These are phyloP conservation scores for Berberis thunbergii DNA, from an alignment of 164 flowering plant species.

Conservation along the genomic window DNA sequence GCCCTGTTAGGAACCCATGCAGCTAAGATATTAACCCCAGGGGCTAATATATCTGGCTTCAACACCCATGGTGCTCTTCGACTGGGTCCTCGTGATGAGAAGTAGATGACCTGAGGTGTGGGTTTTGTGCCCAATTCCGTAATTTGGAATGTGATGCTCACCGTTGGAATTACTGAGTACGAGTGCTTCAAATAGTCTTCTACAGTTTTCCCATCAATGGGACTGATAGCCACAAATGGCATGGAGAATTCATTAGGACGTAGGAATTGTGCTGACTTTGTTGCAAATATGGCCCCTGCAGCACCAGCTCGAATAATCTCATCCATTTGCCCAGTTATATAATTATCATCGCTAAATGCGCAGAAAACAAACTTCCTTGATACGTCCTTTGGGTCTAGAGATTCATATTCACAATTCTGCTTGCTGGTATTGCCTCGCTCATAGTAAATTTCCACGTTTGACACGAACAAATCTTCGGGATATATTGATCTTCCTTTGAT, in stretches of 20 bases:
- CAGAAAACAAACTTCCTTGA: constrained; percentile 17
- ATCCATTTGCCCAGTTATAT: neutral
- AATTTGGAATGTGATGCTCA: constrained; percentile 10
- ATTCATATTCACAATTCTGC: constrained; percentile 1
- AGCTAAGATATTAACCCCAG: constrained; percentile 15
- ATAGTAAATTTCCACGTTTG: constrained; percentile 1
- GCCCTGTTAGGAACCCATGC: constrained; percentile 14
- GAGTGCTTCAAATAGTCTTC: constrained; percentile 10
- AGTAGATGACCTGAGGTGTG: constrained; percentile 20
- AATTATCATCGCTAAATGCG: constrained; percentile 3
- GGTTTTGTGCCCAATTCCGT: constrained; percentile 17
- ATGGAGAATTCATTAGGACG: constrained; percentile 10
- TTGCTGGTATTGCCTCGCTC: constrained; percentile 8
- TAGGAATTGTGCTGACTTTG: constrained; percentile 2
- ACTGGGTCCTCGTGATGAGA: constrained; percentile 23
- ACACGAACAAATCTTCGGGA: constrained; percentile 5
- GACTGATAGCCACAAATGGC: constrained; percentile 19
- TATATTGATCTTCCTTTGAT: constrained; percentile 9
- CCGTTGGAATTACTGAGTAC: neutral
- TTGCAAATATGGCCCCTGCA: constrained; percentile 18
- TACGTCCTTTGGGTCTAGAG: neutral
- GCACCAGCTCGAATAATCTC: constrained; percentile 16
- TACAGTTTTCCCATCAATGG: constrained; percentile 12
- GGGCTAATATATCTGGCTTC: constrained; percentile 11
- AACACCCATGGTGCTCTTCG: neutral